Evolutionary conservation across 306 rosid species (phyloP), one percentile per base, ranked within the genome.

Genomic region (Vicia villosa): DNA sequence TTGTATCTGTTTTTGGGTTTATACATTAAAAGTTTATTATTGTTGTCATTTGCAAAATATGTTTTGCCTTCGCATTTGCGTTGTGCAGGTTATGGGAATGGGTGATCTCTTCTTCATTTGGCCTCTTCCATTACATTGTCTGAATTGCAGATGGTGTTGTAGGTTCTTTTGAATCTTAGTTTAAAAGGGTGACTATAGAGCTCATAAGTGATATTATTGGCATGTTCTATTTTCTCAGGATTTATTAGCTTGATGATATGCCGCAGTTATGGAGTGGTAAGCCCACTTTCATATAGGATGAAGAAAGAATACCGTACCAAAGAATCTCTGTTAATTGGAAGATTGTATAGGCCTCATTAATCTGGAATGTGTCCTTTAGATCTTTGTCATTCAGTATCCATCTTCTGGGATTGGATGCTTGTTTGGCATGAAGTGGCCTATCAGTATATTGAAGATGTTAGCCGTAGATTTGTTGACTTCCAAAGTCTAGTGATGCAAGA

Each of bases 101-200:
- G 72, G 73, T 58, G 72, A 65, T 60, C 64, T 82, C 81, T 72
- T 84, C 81, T 84, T 72, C 76, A 66, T 72, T 77, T 81, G 72
- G 75, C 72, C 62, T 77, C 74, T 80, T 79, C 52, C 74, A 55
- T 75, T 64, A 63, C 78, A 41, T 74, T 74, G 68, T 66, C 90
- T 83, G 83, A 86, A 75, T 61, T 83, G 74, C 78, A 68, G 77
- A 80, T 85, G 84, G 80, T 78, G 78, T 75, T 75, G 70, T 86
- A 77, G 87, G 86, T 72, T 73, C 74, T 8, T 77, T 65, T 47
- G 70, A 84, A 81, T 75, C 79, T 12, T 68, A 78, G 80, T 63
- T 80, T 58, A 69, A 24, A 26, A 61, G 81, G 69, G 80, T 70
- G 73, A 64, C 72, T 42, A 71, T 77, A 83, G 83, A 77, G 55